Conservation (phyloP, 2,329 filamentous ascomycete species). For the Samsoniella hepiali region DNA sequence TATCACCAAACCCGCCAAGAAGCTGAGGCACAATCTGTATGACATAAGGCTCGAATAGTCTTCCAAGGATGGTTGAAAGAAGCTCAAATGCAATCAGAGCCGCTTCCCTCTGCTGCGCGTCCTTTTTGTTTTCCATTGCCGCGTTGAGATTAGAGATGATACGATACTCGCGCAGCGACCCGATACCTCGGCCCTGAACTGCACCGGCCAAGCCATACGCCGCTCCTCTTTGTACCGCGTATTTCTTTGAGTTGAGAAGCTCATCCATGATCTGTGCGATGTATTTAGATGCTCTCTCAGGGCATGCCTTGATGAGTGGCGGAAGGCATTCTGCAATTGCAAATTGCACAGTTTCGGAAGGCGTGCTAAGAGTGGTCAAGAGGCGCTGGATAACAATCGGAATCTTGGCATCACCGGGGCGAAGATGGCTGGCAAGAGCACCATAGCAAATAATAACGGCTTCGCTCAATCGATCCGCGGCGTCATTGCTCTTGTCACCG, state of each 20-base stretch:
- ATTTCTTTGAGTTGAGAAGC: constrained; percentile 83
- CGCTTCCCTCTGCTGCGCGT: constrained; percentile 81
- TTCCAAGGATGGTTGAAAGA: constrained; percentile 78
- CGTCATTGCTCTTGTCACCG: constrained; percentile 75
- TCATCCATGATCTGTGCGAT: constrained; percentile 77
- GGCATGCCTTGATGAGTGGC: constrained; percentile 79
- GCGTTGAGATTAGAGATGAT: constrained; percentile 77
- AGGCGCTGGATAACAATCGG: constrained; percentile 84
- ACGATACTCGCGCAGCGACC: constrained; percentile 76
- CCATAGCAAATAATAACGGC: constrained; percentile 97
- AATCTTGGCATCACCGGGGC: constrained; percentile 79
- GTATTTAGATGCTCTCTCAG: constrained; percentile 74
- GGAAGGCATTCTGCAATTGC: constrained; percentile 93
- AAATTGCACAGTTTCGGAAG: constrained; percentile 94
- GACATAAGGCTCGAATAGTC: constrained; percentile 92
- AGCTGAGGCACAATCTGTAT: constrained; percentile 93
- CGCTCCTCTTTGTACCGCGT: constrained; percentile 87
- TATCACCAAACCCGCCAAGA: constrained; percentile 83
- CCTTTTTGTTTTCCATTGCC: constrained; percentile 94
- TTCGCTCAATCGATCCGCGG: constrained; percentile 88
- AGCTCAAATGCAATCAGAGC: constrained; percentile 89
- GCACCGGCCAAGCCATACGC: constrained; percentile 93
- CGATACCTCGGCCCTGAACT: constrained; percentile 82
- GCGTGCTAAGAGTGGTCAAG: constrained; percentile 83
- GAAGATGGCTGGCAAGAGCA: constrained; percentile 83